phyloP scores from a whole-genome alignment of 1,139 yeast genomes.

The Candida glucosophila region DNA sequence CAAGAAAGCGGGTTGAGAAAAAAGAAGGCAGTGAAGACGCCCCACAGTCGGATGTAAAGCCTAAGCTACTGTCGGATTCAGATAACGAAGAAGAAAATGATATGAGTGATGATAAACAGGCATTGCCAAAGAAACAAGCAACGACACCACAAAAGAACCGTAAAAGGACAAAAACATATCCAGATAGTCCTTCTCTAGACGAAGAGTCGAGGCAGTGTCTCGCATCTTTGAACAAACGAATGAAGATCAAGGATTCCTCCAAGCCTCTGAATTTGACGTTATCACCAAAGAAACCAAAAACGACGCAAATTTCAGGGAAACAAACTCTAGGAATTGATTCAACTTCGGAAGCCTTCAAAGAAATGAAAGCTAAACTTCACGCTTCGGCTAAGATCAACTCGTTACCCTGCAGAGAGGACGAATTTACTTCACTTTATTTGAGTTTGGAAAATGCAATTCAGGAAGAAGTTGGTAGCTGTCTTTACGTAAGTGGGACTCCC shows the following conservation, averaged over 20 bases:
- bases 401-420: slow-evolving; percentile 84
- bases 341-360: slow-evolving; percentile 37
- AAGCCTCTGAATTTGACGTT: slow-evolving; percentile 17
- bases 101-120: slow-evolving; percentile 6
- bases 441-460: slow-evolving; percentile 71
- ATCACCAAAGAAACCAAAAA: slow-evolving; percentile 13
- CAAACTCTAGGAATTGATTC: slow-evolving; percentile 12
- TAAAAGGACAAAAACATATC: slow-evolving; percentile 5
- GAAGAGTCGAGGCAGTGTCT: slow-evolving; percentile 9
- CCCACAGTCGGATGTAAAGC: slow-evolving; percentile 1
- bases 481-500: slow-evolving; percentile 93
- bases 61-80: background rate
- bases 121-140: slow-evolving; percentile 3
- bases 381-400: slow-evolving; percentile 55
- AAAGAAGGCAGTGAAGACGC: background rate
- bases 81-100: slow-evolving; percentile 6
- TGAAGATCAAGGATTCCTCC: slow-evolving; percentile 19
- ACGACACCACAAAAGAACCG: slow-evolving; percentile 5
- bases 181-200: slow-evolving; percentile 5
- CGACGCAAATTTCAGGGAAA: slow-evolving; percentile 1
- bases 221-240: slow-evolving; percentile 17
- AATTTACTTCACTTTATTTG: slow-evolving; percentile 64
- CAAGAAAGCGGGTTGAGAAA: background rate
- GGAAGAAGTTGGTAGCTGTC: slow-evolving; percentile 69
- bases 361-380: slow-evolving; percentile 53